Conservation (phyloP, 164 flowering plant genomes). For the Sextonia rubra region DNA sequence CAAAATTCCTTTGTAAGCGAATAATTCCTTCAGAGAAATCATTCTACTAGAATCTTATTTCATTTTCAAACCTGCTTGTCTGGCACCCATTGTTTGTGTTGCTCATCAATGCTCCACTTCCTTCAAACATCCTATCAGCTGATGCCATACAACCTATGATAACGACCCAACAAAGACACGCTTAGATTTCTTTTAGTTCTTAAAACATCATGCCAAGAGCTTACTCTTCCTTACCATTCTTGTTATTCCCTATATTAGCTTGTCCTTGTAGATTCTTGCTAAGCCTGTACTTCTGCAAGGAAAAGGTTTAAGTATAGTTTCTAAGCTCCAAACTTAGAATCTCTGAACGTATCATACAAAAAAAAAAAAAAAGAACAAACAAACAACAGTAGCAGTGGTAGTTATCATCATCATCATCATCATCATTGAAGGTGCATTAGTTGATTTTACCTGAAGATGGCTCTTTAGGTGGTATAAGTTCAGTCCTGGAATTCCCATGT, state of each 20-base stretch:
- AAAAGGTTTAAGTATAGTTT: constrained; percentile 10
- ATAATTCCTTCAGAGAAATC: background rate
- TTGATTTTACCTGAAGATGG: constrained; percentile 72
- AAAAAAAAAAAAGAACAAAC: too few species aligned
- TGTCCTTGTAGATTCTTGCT: constrained; percentile 72
- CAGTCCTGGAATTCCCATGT: constrained; percentile 91
- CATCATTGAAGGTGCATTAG: background rate
- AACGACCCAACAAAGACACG: background rate
- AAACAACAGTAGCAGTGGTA: background rate
- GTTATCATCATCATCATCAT: too few species aligned
- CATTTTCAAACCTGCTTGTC: constrained; percentile 49
- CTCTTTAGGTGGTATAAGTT: constrained; percentile 89
- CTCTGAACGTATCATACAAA: background rate
- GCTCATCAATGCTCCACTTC: constrained; percentile 38
- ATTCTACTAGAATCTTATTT: background rate
- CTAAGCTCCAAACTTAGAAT: background rate
- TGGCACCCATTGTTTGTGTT: constrained; percentile 45
- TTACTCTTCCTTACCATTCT: constrained; percentile 42
- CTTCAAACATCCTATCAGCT: constrained; percentile 48
- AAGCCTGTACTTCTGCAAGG: constrained; percentile 64
- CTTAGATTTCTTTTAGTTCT: background rate
- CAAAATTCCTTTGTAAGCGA: background rate
- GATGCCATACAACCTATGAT: constrained; percentile 27
- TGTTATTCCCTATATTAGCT: constrained; percentile 42
- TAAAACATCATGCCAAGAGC: constrained; percentile 13